These are phyloP conservation scores for Narthecium ossifragum DNA, from an alignment of 106 monocot species.

Conservation along the genomic window DNA sequence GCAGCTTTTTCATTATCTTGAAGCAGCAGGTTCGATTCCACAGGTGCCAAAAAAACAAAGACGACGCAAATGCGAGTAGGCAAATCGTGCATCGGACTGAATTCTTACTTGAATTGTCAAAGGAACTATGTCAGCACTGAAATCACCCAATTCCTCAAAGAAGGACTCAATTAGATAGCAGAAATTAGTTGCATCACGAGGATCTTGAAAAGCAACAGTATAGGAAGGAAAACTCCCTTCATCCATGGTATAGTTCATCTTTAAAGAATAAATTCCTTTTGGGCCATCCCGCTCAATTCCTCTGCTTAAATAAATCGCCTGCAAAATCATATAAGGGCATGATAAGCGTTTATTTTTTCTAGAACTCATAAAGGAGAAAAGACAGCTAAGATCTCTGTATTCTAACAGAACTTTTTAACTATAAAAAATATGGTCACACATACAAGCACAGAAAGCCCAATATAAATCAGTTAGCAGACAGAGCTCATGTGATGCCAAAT, in stretches of 20 bases:
- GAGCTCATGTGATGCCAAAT: too few species aligned
- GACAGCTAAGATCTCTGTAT: background rate
- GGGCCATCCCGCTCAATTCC: slow-evolving; percentile 16
- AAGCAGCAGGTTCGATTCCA: too few species aligned
- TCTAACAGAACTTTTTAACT: background rate
- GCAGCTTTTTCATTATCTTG: too few species aligned
- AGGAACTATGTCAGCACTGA: slow-evolving; percentile 63
- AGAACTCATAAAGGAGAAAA: background rate
- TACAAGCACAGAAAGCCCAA: slow-evolving; percentile 3
- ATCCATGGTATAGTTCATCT: slow-evolving; percentile 28
- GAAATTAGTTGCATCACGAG: slow-evolving; percentile 65
- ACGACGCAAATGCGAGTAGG: too few species aligned
- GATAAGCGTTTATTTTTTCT: background rate
- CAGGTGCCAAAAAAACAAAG: too few species aligned
- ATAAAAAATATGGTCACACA: background rate
- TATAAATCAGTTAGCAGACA: too few species aligned
- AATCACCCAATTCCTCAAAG: slow-evolving; percentile 58
- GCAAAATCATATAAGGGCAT: background rate
- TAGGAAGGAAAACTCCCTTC: slow-evolving; percentile 27
- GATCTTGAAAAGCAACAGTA: slow-evolving; percentile 68
- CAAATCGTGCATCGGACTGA: background rate
- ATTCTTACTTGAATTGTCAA: slow-evolving; percentile 52
- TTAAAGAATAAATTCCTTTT: slow-evolving; percentile 60
- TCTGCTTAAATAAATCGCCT: slow-evolving; percentile 63
- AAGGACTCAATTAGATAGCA: slow-evolving; percentile 68